A percentile compares a stretch with the other conserved stretches of the same genome.
Evolutionary conservation across 345 rosid genomes (phyloP).

Genomic region (Eucalyptus curtisii): DNA sequence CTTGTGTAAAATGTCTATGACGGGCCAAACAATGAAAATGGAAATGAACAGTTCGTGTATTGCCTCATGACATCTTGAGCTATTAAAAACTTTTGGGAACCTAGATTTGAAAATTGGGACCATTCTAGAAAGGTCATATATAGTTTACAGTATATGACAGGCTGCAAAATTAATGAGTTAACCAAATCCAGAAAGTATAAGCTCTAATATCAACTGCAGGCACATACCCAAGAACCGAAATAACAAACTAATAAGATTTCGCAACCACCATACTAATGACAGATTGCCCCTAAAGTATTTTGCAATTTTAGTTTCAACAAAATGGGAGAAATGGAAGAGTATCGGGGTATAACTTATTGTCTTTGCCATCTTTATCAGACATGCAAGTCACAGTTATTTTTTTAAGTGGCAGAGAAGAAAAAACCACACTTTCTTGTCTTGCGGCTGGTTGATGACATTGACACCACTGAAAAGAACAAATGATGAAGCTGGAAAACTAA

Average conservation of each 20-base stretch:
- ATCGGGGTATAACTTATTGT: neutral
- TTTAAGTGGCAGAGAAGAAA: neutral
- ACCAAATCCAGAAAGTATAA: neutral
- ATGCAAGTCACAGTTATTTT: neutral
- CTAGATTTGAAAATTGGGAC: neutral
- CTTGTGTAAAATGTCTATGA: neutral
- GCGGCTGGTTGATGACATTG: neutral
- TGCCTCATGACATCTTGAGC: neutral
- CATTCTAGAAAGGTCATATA: neutral
- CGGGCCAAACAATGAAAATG: neutral
- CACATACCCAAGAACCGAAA: neutral
- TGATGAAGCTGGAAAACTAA: neutral
- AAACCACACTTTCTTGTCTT: neutral
- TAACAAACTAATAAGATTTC: neutral
- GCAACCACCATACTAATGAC: neutral
- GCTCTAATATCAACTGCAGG: neutral
- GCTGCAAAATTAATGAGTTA: neutral
- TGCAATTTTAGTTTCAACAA: neutral
- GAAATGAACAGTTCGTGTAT: neutral
- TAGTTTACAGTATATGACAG: neutral
- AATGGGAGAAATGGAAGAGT: neutral
- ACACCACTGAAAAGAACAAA: neutral
- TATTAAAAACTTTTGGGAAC: neutral
- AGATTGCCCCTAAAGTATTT: neutral
- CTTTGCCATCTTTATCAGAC: neutral